phyloP scores from a whole-genome alignment of 2,329 filamentous ascomycete species.

The Dothistroma pini region DNA sequence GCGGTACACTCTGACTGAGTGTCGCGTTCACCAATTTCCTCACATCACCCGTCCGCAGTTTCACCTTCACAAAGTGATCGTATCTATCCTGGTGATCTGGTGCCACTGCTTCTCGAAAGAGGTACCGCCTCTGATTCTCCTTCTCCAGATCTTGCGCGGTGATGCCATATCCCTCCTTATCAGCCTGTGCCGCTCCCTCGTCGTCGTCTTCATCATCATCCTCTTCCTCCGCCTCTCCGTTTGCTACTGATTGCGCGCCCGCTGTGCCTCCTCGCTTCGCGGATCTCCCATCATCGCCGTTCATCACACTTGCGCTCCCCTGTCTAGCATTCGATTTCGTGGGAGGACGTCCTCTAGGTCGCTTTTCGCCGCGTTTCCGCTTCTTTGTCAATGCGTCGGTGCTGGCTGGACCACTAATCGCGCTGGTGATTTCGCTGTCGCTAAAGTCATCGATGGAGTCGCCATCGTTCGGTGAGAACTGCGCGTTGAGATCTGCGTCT shows the following conservation, averaged over 20 bases:
- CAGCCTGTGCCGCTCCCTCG: constrained; percentile 51
- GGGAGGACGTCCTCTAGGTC: constrained; percentile 23
- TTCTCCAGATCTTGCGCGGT: constrained; percentile 22
- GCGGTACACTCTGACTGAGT: constrained; percentile 72
- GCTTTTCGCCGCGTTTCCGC: constrained; percentile 31
- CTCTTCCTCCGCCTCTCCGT: constrained; percentile 38
- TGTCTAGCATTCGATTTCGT: constrained; percentile 16
- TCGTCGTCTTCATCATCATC: constrained; percentile 54
- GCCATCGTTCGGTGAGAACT: constrained; percentile 30
- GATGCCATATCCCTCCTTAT: constrained; percentile 36
- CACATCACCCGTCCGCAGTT: constrained; percentile 65
- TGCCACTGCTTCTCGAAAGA: constrained; percentile 49
- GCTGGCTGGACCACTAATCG: constrained; percentile 37
- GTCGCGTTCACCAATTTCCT: constrained; percentile 76
- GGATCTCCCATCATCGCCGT: constrained; percentile 34
- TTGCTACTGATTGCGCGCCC: constrained; percentile 32
- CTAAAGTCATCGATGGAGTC: constrained; percentile 32
- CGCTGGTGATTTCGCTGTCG: constrained; percentile 35
- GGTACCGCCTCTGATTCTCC: constrained; percentile 22
- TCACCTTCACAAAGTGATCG: constrained; percentile 66
- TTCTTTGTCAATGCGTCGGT: constrained; percentile 36
- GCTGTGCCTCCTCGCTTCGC: constrained; percentile 21
- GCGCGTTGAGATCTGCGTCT: constrained; percentile 10
- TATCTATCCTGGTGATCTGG: constrained; percentile 66
- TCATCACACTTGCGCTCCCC: constrained; percentile 25